Conservation (phyloP, 768 basidiomycete species). For the Podaxis rugospora region DNA sequence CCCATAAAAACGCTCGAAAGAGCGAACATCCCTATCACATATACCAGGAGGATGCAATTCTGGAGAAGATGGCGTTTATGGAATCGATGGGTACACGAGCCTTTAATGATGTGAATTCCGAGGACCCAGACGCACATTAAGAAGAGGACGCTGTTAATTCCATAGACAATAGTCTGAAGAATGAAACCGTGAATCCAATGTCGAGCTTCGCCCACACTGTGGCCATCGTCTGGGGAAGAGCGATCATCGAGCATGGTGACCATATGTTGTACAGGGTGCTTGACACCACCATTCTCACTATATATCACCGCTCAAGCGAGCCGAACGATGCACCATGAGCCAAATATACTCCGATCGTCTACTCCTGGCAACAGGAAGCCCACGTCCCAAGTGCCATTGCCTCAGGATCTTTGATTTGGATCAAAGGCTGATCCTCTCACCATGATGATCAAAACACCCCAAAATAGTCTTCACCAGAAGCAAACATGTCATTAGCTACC, state of each 20-base stretch:
- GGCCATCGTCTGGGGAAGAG: background rate
- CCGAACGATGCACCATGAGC: background rate
- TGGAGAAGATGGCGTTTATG: slow-evolving; percentile 5
- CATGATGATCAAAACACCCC: background rate
- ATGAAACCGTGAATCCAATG: slow-evolving; percentile 5
- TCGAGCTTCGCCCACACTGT: background rate
- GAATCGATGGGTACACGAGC: background rate
- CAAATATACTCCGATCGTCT: background rate
- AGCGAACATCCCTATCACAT: slow-evolving; percentile 3
- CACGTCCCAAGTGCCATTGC: background rate
- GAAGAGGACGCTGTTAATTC: slow-evolving; percentile 5
- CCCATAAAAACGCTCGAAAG: slow-evolving; percentile 1
- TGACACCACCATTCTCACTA: background rate
- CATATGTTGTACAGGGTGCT: background rate
- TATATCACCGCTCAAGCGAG: background rate
- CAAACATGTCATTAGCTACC: background rate
- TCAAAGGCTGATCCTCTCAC: background rate
- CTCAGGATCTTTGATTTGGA: background rate
- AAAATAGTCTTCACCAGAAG: background rate
- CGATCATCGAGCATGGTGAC: background rate
- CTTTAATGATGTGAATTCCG: slow-evolving; percentile 6
- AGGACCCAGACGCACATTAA: slow-evolving; percentile 5
- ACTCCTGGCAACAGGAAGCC: background rate
- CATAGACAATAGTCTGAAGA: slow-evolving; percentile 6
- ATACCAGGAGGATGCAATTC: slow-evolving; percentile 1